Percentiles rank a stretch among this genome's conserved stretches.
Conservation (phyloP, 2,329 filamentous ascomycete species). For the Fusarium mundagurra region DNA sequence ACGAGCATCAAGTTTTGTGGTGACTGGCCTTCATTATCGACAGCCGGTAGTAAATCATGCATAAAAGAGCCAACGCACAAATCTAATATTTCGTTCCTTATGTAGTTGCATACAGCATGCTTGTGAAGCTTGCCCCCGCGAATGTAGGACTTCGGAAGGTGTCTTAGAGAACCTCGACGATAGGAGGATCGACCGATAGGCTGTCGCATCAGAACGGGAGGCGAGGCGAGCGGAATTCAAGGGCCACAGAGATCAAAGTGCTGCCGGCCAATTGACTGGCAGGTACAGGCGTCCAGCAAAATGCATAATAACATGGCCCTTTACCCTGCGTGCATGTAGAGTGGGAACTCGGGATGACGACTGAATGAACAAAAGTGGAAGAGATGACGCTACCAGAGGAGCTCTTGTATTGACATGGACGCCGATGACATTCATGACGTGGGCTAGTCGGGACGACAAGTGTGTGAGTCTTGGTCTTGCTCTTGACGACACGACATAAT, state of each 20-base stretch:
- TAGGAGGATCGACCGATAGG: rapidly evolving
- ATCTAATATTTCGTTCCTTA: rapidly evolving
- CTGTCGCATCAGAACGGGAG: background rate
- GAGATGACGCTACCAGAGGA: background rate
- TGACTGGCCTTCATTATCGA: background rate
- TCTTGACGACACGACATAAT: background rate
- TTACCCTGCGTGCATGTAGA: background rate
- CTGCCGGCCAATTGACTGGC: background rate
- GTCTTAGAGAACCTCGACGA: too few species aligned
- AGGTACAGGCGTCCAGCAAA: rapidly evolving
- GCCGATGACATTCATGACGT: background rate
- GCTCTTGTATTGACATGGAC: background rate
- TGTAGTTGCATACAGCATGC: background rate
- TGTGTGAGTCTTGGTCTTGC: background rate
- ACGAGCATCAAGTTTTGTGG: background rate
- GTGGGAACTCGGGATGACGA: background rate
- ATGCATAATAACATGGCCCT: background rate
- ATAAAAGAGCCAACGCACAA: background rate
- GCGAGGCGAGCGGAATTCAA: background rate
- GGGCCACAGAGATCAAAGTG: background rate
- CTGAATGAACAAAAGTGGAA: background rate
- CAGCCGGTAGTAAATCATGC: background rate
- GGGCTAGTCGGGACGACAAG: too few species aligned
- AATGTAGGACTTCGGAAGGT: too few species aligned
- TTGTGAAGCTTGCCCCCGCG: background rate